Conservation (phyloP, 352 stramenopile genomes). For the Peronosclerospora sorghi region DNA sequence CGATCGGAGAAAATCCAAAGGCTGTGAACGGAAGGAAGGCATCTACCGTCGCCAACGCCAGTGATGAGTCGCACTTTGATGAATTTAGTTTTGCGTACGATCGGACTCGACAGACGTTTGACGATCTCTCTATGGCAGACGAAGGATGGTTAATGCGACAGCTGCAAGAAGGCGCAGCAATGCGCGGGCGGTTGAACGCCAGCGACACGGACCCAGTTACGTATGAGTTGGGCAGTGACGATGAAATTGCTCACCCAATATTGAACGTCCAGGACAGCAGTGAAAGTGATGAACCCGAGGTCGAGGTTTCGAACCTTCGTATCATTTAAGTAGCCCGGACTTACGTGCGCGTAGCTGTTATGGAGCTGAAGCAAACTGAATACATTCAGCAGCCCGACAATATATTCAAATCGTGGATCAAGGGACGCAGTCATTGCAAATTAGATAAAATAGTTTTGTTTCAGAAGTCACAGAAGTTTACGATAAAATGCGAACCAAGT, state of each 20-base stretch:
- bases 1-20: constrained; percentile 57
- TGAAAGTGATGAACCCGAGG: constrained; percentile 53
- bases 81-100: constrained; percentile 85
- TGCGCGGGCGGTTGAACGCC: constrained; percentile 57
- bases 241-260: constrained; percentile 32
- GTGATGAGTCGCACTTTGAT: constrained; percentile 72
- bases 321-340: constrained; percentile 2
- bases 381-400: constrained; percentile 10
- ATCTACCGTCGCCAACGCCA: constrained; percentile 25
- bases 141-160: constrained; percentile 77
- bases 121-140: constrained; percentile 72
- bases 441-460: constrained; percentile 24
- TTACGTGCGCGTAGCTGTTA: constrained; percentile 10
- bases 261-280: constrained; percentile 53
- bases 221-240: constrained; percentile 47
- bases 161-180: constrained; percentile 58
- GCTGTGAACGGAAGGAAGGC: constrained; percentile 49
- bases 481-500: background rate
- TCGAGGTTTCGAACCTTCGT: constrained; percentile 18
- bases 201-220: constrained; percentile 39
- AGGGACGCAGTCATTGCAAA: no score
- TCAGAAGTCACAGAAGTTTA: constrained; percentile 3
- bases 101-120: constrained; percentile 60
- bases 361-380: constrained; percentile 13
- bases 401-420: no score